These are phyloP conservation scores for Paramecium biaurelia DNA, from an alignment of 73 alveolate species.

Conservation along the genomic window DNA sequence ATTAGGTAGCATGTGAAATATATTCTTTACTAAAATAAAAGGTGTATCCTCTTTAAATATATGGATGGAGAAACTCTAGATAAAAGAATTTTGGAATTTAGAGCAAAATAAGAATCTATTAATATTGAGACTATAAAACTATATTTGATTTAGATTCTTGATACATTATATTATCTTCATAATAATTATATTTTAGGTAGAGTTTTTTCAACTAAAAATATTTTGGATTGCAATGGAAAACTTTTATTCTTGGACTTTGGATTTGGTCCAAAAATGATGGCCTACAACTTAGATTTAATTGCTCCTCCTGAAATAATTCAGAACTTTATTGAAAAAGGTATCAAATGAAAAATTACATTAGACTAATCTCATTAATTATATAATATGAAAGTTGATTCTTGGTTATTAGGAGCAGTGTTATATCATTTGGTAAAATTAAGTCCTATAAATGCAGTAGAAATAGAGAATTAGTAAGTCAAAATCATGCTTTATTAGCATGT, in stretches of 20 bases:
- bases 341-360: background rate
- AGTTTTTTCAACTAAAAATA: background rate
- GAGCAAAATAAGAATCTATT: background rate
- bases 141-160: background rate
- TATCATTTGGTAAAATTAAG: background rate
- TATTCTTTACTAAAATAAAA: background rate
- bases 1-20: background rate
- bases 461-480: background rate
- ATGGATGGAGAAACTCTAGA: background rate
- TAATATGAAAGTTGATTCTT: background rate
- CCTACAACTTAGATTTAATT: background rate
- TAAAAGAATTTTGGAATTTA: background rate
- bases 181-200: background rate
- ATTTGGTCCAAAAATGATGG: background rate
- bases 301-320: background rate
- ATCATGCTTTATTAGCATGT: background rate
- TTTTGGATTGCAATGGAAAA: background rate
- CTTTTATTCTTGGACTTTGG: constrained; percentile 4
- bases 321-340: background rate
- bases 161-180: background rate
- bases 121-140: background rate
- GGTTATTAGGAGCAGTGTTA: constrained; percentile 15
- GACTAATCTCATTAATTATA: background rate
- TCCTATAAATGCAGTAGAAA: background rate
- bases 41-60: background rate